Conservation (phyloP, 495 filamentous ascomycete species). For the Neurospora tetraspora region DNA sequence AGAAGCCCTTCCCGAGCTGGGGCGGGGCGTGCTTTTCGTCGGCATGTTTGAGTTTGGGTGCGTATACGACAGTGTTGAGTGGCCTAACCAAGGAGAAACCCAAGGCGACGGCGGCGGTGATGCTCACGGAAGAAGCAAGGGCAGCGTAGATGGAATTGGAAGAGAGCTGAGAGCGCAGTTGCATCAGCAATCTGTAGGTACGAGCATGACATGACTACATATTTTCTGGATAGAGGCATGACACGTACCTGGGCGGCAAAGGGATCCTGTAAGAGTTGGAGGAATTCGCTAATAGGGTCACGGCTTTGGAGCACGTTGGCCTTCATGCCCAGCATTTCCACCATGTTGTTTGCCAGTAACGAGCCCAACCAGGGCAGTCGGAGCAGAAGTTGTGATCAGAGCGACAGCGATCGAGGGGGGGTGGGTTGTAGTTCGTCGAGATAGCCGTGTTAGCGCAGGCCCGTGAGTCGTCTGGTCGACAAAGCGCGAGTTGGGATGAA, state of each 20-base stretch:
- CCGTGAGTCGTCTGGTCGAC: not conserved
- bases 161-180: conserved; percentile 17
- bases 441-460: not conserved
- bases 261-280: conserved; percentile 38
- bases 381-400: conserved; percentile 5
- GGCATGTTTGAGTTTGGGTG: conserved; percentile 86
- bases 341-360: conserved; percentile 10
- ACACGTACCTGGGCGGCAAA: conserved; percentile 34
- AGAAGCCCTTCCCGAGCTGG: conserved; percentile 72
- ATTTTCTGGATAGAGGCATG: not conserved
- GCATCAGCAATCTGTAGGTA: not conserved
- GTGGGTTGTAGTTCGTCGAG: not conserved
- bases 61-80: conserved; percentile 83
- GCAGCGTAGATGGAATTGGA: conserved; percentile 57
- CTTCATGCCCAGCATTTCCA: conserved; percentile 10
- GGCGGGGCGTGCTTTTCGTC: conserved; percentile 91
- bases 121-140: conserved; percentile 68
- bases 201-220: not conserved
- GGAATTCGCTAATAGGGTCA: conserved; percentile 24
- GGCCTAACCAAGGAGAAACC: conserved; percentile 84
- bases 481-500: not conserved
- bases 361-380: conserved; percentile 5
- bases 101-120: conserved; percentile 61
- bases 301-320: conserved; percentile 12
- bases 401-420: not conserved